Evolutionary conservation across 129 eudicot species (phyloP).

Genomic region (Centaurea solstitialis): DNA sequence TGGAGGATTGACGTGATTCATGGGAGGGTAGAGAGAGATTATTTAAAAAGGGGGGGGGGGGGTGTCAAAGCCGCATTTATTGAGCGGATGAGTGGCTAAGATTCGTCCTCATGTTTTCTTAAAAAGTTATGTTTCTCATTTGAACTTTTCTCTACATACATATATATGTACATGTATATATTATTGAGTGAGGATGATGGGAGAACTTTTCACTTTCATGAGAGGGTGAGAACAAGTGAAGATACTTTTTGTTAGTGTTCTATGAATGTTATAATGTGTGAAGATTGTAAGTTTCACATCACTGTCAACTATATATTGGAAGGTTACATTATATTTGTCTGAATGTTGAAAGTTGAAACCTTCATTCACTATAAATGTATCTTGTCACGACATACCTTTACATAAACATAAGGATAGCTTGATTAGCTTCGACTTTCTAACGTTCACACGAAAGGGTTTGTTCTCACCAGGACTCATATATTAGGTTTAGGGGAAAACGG

Average conservation of each 20-base stretch:
- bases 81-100: too few species aligned
- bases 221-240: background rate
- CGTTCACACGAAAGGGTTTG: background rate
- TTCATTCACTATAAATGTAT: background rate
- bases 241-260: background rate
- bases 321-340: background rate
- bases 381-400: too few species aligned
- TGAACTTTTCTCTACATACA: too few species aligned
- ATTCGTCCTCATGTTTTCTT: too few species aligned
- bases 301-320: background rate
- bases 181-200: background rate
- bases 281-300: background rate
- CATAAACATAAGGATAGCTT: too few species aligned
- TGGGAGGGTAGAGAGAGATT: too few species aligned
- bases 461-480: background rate
- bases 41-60: too few species aligned
- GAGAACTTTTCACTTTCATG: background rate
- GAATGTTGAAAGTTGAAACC: background rate
- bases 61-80: too few species aligned
- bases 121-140: too few species aligned
- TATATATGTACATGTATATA: too few species aligned
- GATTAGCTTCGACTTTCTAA: background rate
- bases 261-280: background rate
- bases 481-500: too few species aligned
- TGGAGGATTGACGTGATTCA: too few species aligned